Percentiles rank a stretch among this genome's conserved stretches.
Evolutionary conservation across 371 early-diverging fungal genomes (phyloP).

Genomic region (Mucor lusitanicus): DNA sequence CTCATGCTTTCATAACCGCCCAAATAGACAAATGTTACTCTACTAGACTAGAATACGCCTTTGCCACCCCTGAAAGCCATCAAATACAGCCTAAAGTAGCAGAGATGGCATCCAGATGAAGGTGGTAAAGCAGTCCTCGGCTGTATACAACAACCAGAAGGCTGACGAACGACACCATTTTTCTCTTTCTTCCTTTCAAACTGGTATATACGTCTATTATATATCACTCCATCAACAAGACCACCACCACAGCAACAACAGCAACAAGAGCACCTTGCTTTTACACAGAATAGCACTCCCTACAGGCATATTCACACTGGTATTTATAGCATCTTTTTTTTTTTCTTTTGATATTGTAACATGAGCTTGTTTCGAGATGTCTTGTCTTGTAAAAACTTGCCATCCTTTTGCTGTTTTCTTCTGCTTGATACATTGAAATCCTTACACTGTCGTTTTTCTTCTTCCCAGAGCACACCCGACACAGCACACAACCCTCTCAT

Average conservation of each 20-base stretch:
- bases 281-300: neutral
- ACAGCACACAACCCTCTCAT: neutral
- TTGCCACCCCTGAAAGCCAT: too few species aligned
- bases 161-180: neutral
- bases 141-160: neutral
- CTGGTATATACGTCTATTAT: neutral
- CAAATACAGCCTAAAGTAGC: too few species aligned
- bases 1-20: too few species aligned
- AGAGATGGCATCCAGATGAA: too few species aligned
- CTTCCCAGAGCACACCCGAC: neutral
- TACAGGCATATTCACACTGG: neutral
- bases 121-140: neutral
- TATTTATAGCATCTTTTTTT: constrained; percentile 1
- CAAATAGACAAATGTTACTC: too few species aligned
- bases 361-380: neutral
- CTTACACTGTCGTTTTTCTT: constrained; percentile 2
- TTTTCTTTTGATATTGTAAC: neutral
- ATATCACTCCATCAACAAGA: neutral
- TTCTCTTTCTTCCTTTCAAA: neutral
- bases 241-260: neutral
- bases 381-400: neutral
- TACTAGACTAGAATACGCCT: too few species aligned
- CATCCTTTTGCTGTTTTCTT: neutral
- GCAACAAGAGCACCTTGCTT: neutral
- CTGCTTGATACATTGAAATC: neutral